phyloP scores from a whole-genome alignment of 768 basidiomycete genomes.

The Russula foetens region DNA sequence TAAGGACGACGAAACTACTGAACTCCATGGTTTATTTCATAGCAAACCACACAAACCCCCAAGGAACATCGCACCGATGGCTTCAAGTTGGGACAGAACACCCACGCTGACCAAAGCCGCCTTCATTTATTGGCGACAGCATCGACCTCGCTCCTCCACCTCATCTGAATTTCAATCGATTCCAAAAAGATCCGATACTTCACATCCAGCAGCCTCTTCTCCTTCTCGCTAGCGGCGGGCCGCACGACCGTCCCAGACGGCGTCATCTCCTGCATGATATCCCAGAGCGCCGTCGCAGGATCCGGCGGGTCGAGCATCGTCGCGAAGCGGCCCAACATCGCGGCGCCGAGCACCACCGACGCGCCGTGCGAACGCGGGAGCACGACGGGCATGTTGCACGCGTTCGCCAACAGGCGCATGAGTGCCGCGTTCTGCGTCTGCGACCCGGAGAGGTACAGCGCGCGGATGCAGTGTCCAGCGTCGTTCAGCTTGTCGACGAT shows the following conservation, averaged over 20 bases:
- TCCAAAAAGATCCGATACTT: constrained; percentile 95
- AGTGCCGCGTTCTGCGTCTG: constrained; percentile 85
- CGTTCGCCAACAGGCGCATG: constrained; percentile 86
- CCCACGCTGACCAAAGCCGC: neutral
- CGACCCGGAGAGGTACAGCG: constrained; percentile 88
- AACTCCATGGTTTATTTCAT: neutral
- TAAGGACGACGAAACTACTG: neutral
- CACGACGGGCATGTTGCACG: constrained; percentile 74
- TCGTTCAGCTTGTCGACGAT: constrained; percentile 87
- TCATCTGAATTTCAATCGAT: constrained; percentile 77
- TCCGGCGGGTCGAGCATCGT: constrained; percentile 43
- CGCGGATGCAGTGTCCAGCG: constrained; percentile 74
- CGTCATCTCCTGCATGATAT: constrained; percentile 97
- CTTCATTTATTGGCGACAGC: constrained; percentile 32
- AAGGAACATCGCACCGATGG: neutral
- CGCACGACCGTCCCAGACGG: constrained; percentile 64
- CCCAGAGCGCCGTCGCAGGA: constrained; percentile 70
- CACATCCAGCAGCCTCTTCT: constrained; percentile 71
- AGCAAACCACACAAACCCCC: neutral
- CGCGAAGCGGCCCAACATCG: constrained; percentile 89
- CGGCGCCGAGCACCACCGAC: constrained; percentile 87
- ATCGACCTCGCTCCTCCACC: constrained; percentile 78
- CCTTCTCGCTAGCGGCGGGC: constrained; percentile 52
- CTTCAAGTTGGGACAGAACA: too few relatives aligned
- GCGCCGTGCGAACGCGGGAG: constrained; percentile 68